A percentile compares a stretch with the other conserved stretches of the same genome.
Evolutionary conservation across 2,329 filamentous ascomycete genomes (phyloP).

Genomic region (Penicillium freii): DNA sequence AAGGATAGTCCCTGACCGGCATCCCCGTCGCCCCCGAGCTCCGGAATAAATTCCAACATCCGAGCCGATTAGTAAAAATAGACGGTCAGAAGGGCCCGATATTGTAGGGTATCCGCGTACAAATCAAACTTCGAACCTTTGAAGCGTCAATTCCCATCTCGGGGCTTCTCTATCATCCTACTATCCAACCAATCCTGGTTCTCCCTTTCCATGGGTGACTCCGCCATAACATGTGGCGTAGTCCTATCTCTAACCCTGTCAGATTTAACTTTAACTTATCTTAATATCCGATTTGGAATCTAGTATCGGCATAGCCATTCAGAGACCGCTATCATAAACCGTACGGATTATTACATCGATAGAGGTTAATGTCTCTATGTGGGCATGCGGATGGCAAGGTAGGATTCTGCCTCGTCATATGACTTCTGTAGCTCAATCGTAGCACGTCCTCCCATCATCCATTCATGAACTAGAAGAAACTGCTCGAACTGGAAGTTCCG

Average conservation of each 20-base stretch:
- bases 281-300: not conserved
- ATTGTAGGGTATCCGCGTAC: not conserved
- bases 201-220: not conserved
- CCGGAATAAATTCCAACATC: not conserved
- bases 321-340: not conserved
- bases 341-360: not conserved
- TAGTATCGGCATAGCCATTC: not conserved
- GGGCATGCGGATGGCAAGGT: not conserved
- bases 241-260: not conserved
- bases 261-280: not conserved
- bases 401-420: not conserved
- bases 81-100: not conserved
- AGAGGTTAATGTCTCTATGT: not conserved
- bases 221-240: not conserved
- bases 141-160: not conserved
- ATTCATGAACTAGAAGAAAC: too few relatives aligned
- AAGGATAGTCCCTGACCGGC: not conserved
- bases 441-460: not conserved
- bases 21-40: not conserved
- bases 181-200: too few relatives aligned
- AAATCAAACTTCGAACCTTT: not conserved
- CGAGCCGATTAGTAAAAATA: not conserved
- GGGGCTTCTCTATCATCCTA: not conserved
- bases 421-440: not conserved
- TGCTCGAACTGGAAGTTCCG: too few relatives aligned